Evolutionary conservation across 2,329 filamentous ascomycete genomes (phyloP).

Genomic region (Amauroascus niger): DNA sequence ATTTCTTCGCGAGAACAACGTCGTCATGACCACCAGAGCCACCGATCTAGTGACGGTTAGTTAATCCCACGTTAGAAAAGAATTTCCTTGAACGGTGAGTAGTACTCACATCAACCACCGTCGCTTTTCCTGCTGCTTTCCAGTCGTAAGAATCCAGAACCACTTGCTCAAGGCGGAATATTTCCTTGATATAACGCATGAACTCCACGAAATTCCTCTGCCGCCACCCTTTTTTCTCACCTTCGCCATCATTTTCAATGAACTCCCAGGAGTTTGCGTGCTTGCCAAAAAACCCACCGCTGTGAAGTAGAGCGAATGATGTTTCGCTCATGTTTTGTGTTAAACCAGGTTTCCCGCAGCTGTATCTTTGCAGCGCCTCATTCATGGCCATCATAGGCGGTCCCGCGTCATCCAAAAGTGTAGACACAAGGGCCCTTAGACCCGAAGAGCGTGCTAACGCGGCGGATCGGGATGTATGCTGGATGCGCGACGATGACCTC

Average conservation of each 20-base stretch:
- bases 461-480: conserved; percentile 13
- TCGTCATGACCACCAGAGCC: conserved; percentile 15
- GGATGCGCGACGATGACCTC: conserved; percentile 3
- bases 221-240: conserved; percentile 14
- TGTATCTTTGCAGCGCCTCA: conserved; percentile 11
- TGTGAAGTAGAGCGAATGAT: conserved; percentile 6
- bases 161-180: conserved; percentile 10
- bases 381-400: conserved; percentile 13
- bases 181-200: conserved; percentile 13
- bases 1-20: conserved; percentile 11
- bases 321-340: conserved; percentile 11
- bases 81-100: not conserved
- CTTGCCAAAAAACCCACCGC: conserved; percentile 6
- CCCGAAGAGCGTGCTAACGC: conserved; percentile 10
- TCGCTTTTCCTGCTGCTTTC: conserved; percentile 11
- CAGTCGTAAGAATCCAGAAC: conserved; percentile 14
- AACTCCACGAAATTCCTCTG: conserved; percentile 10
- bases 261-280: conserved; percentile 19
- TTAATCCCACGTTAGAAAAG: not conserved
- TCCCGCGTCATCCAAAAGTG: conserved; percentile 11
- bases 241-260: conserved; percentile 26
- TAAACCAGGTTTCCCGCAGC: conserved; percentile 6
- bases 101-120: conserved; percentile 14
- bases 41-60: conserved; percentile 10
- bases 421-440: conserved; percentile 9